Base-by-base conservation (phyloP, 2,329 filamentous ascomycete genomes). In the Xylariaceae sp. region DNA sequence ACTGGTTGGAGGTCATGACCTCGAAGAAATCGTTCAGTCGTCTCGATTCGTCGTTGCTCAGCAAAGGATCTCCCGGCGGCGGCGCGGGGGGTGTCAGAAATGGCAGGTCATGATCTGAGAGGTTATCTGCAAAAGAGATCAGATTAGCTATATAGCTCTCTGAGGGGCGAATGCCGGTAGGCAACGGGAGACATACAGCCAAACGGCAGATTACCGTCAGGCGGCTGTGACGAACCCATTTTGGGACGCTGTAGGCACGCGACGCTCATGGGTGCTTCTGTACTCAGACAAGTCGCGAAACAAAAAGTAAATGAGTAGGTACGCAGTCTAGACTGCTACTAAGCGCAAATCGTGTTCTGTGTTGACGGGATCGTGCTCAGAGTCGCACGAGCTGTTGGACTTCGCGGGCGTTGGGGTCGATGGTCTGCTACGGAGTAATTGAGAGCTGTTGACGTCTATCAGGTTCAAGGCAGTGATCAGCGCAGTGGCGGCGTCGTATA, bases 41-140 rank as follows among this genome's bases (percentile, higher is more conserved):
- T 63, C 80, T 84, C 50, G 77, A 81, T 67, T 87, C 85, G 56
- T 78, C 82, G 64, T 87, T 84, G 62, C 85, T 82, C 59, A 90
- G 79, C 41, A 90, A 77, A 18, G 87, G 83, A 40, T 81, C 81
- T n/a, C 87, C 87, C 2, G 81, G 82, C 9, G 86, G 83, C 46
- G 84, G 84, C 48, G 85, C 83, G 43, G 87, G 86, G 50, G 86
- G 80, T 62, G 82, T 77, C 53, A 77, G 74, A 52, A 78, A 75
- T 20, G 79, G 55, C 41, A 64, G 55, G 26, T 61, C 53, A 43
- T 64, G 58, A 40, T 64, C 60, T 26, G 59, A 58, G 26, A 67
- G 53, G 37, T 64, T 61, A 50, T 70, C 65, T 69, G 45, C 32
- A 37, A 19, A 26, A 32, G 50, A 46, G 7, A 42, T 62, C 45